Conservation (phyloP, 345 rosid genomes). For the Psidium friedrichsthalianum region DNA sequence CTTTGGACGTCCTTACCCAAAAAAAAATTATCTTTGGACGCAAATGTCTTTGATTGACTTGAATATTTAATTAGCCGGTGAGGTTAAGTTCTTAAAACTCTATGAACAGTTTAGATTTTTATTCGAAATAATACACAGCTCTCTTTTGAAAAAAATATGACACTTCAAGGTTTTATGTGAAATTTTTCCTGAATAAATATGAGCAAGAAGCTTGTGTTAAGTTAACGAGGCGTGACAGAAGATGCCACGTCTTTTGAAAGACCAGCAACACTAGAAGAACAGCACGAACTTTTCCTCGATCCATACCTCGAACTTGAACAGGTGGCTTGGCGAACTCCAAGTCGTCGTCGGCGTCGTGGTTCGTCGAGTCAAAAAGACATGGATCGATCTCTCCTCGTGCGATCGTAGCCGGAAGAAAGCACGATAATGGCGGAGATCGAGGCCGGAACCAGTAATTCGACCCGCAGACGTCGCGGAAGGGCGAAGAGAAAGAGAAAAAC, state of each 20-base stretch:
- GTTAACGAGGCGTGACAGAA: neutral
- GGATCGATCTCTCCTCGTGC: neutral
- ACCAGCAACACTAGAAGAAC: neutral
- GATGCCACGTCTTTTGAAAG: neutral
- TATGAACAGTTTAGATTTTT: no score
- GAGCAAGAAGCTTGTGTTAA: neutral
- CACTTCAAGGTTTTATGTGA: no score
- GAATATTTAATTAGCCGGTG: no score
- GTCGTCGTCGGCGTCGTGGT: neutral
- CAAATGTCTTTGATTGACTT: no score
- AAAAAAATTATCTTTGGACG: no score
- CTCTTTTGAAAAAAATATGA: no score
- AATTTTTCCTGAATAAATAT: neutral
- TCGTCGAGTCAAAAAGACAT: neutral
- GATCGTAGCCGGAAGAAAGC: neutral
- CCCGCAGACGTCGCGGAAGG: neutral
- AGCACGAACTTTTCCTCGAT: constrained; percentile 41
- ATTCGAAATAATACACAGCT: no score
- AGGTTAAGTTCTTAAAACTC: no score
- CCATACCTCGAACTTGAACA: constrained; percentile 42
- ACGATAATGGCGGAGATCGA: neutral
- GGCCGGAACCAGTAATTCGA: neutral
- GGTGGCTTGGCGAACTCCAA: neutral
- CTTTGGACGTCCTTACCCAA: no score
- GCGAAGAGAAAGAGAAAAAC: constrained; percentile 5